Evolutionary conservation across 345 rosid species (phyloP), one percentile per base, ranked within the genome.

Genomic region (Diplotaxis tenuifolia): DNA sequence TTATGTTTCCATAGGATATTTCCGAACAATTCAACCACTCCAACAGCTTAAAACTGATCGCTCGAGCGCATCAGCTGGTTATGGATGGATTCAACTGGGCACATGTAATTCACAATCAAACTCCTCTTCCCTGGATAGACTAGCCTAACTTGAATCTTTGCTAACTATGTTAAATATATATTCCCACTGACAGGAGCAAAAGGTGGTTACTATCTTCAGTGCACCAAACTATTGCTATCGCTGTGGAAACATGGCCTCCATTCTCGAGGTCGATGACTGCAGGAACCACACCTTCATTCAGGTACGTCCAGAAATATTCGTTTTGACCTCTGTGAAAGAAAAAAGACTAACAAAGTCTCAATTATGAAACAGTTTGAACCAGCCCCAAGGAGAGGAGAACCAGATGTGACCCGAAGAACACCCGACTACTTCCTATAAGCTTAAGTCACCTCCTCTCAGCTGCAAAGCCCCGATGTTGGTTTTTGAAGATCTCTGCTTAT

Each of bases 71-170:
- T 79, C 97, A 94, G 78, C 90, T 94, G 77, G 98, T 94, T 56
- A 94, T 91, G 97, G 98, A 94, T 68, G 98, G 98, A 67, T 94
- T 82, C 78, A 91, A 89, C 82, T 94, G 97, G 97, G 98, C 93
- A 55, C 98, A 94, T 76, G 98, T 91, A 84, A 84, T 71, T 16
- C 40, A 49, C 40, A 49, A 78, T 57, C 65, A 32, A 60, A 71
- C 61, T 49, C 52, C 10, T 29, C 34, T 21, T 58, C 25, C 11
- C 62, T 31, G 9, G 34, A 7, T 61, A 52, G 29, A n/a, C 70
- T 67, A 22, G 49, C 22, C n/a, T 22, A 59, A 15, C 66, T 55
- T 16, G 28, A 67, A 42, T 64, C 65, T 38, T 34, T 36, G 50
- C 31, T 63, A 56, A 62, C 66, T 28, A n/a, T 34, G 47, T 14